Base-by-base conservation (phyloP, 805 yeast species). In the Candida sithepensis region DNA sequence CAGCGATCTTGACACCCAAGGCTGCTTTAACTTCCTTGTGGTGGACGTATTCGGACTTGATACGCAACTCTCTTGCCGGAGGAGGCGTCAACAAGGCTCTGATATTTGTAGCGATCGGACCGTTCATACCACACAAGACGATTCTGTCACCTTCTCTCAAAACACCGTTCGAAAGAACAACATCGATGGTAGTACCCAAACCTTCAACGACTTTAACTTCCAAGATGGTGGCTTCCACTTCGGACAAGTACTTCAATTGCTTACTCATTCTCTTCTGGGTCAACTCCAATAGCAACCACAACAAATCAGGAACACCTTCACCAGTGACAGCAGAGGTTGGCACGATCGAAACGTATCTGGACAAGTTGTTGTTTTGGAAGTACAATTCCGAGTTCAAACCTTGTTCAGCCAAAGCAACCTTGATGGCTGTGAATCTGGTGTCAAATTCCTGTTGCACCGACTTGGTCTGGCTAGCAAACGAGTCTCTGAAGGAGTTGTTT, bases 261-360 rank as follows among this genome's bases (percentile, higher is more conserved):
- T 91, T 91, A 55, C 97, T 88, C 99, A 94, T 94, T 75, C 99
- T 86, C 83, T 88, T 87, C 73, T 94, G 98, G 14, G 99, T 94
- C 62, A 94, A 80, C 71, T 94, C 98, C 60, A 94, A 78, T 64
- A 94, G 75, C 69, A 94, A 79, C 92, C 97, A 90, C 64, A 94
- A 81, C 73, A 94, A 78, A 81, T 94, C 99, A 43, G 99, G 99
- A 60, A 94, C 95, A 87, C 99, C 99, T 73, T 94, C 99, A 69
- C 99, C 99, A 13, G 97, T 91, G 40, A 91, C 95, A 47, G 99
- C 99, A 53, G 98, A 92, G 18, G 99, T 94, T 59, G 99, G 99
- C 40, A 94, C 96, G 60, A 94, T 86, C 33, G 97, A 90, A 47
- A 94, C 99, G 63, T 84, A 89, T 68, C 90, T 89, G 47, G 97